These are phyloP conservation scores for Phyllosticta ampelicida DNA, from an alignment of 2,329 filamentous ascomycete species.

Conservation along the genomic window DNA sequence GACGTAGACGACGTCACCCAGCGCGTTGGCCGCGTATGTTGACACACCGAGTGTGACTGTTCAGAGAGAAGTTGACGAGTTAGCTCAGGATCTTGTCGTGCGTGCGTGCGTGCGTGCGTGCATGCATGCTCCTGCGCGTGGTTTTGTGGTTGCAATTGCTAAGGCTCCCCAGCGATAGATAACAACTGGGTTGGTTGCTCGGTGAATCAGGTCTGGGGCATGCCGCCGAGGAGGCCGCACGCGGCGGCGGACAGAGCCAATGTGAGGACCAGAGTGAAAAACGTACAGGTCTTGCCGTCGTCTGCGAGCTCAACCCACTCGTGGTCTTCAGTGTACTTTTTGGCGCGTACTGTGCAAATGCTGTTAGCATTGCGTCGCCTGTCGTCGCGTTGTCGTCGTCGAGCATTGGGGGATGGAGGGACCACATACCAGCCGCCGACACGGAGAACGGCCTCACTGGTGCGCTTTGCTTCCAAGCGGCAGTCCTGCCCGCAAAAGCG, in stretches of 20 bases:
- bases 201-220: neutral
- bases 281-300: slow-evolving; percentile 65
- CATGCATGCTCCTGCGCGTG: neutral
- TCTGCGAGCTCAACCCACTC: slow-evolving; percentile 90
- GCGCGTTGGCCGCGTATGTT: slow-evolving; percentile 77
- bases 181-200: neutral
- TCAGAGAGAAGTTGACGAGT: slow-evolving; percentile 1
- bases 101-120: neutral
- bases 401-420: neutral
- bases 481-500: slow-evolving; percentile 15
- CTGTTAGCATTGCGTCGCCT: slow-evolving; percentile 30
- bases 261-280: slow-evolving; percentile 2
- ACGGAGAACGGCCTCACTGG: slow-evolving; percentile 28
- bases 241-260: neutral
- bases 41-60: slow-evolving; percentile 70
- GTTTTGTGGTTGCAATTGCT: neutral
- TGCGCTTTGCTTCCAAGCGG: slow-evolving; percentile 11
- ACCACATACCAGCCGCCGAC: slow-evolving; percentile 22
- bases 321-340: slow-evolving; percentile 93
- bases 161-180: neutral
- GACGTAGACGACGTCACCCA: slow-evolving; percentile 95
- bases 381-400: neutral
- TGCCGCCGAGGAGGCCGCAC: slow-evolving; percentile 5
- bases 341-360: slow-evolving; percentile 51
- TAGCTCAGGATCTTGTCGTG: neutral